Evolutionary conservation across 1,139 yeast species (phyloP).

Genomic region (Blastobotrys ciferrii): DNA sequence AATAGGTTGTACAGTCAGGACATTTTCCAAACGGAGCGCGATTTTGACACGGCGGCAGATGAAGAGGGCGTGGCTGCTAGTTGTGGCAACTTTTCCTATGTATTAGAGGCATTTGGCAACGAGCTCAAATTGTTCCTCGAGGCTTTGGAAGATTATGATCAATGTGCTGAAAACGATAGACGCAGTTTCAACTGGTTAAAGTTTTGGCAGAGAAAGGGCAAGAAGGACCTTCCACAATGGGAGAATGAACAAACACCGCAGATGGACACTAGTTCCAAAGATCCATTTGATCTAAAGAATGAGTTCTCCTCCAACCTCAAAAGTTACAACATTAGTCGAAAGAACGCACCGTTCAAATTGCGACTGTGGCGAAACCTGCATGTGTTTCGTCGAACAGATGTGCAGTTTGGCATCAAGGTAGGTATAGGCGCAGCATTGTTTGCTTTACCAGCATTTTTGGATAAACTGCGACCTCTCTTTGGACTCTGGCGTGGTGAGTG

Average conservation of each 20-base stretch:
- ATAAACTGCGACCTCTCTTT: constrained; percentile 53
- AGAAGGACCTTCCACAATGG: constrained; percentile 2
- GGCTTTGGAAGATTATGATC: constrained; percentile 46
- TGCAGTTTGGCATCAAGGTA: constrained; percentile 76
- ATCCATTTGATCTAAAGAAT: constrained; percentile 8
- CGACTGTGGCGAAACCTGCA: constrained; percentile 46
- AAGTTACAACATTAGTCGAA: not conserved
- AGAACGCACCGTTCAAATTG: not conserved
- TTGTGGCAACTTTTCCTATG: constrained; percentile 74
- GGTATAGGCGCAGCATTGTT: constrained; percentile 72
- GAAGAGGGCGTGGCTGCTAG: constrained; percentile 83
- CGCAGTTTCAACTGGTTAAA: constrained; percentile 52
- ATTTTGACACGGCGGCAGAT: constrained; percentile 49
- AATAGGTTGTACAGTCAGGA: constrained; percentile 58
- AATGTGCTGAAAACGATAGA: constrained; percentile 5
- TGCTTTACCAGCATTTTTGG: constrained; percentile 66
- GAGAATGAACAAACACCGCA: constrained; percentile 8
- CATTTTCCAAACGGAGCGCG: constrained; percentile 42
- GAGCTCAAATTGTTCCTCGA: constrained; percentile 54
- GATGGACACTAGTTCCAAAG: constrained; percentile 4
- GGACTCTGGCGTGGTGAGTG: constrained; percentile 77
- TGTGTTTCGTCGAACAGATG: constrained; percentile 56
- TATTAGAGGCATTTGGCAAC: constrained; percentile 60
- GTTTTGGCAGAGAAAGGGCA: constrained; percentile 43
- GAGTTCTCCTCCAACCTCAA: constrained; percentile 6